Conservation (phyloP, 768 basidiomycete species). For the Calocera viscosa region DNA sequence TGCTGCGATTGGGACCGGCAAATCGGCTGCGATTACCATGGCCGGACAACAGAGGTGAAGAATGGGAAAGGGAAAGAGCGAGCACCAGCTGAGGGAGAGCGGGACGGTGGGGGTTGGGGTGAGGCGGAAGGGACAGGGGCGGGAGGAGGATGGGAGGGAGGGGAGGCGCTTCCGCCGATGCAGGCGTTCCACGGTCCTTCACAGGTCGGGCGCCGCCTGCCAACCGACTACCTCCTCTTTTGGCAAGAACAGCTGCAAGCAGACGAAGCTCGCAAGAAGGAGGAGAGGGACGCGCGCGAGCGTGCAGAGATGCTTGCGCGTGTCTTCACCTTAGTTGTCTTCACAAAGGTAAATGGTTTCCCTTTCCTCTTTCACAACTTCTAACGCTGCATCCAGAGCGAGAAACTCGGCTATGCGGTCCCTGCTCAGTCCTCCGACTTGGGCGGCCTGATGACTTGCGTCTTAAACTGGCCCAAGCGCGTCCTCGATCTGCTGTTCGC, state of each 20-base stretch:
- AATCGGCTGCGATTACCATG: not conserved
- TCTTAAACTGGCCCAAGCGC: not conserved
- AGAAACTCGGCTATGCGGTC: not conserved
- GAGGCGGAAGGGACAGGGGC: not conserved
- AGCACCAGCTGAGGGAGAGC: not conserved
- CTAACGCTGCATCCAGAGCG: not conserved
- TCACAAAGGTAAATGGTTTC: not conserved
- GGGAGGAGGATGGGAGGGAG: not conserved
- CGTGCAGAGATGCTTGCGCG: not conserved
- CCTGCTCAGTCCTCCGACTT: not conserved
- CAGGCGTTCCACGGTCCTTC: not conserved
- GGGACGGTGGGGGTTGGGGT: not conserved
- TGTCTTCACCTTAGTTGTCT: not conserved
- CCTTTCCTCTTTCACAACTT: not conserved
- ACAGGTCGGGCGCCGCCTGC: not conserved
- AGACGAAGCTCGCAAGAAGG: not conserved
- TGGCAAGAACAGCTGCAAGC: not conserved
- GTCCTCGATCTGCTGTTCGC: not conserved
- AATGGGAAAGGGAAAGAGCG: not conserved
- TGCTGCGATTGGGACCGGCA: not conserved
- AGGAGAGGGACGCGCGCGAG: not conserved
- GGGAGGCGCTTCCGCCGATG: not conserved
- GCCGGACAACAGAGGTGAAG: not conserved
- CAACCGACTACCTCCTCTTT: not conserved
- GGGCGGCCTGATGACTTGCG: not conserved